Evolutionary conservation across 2,329 filamentous ascomycete species (phyloP).

Genomic region (Sporothrix globosa): DNA sequence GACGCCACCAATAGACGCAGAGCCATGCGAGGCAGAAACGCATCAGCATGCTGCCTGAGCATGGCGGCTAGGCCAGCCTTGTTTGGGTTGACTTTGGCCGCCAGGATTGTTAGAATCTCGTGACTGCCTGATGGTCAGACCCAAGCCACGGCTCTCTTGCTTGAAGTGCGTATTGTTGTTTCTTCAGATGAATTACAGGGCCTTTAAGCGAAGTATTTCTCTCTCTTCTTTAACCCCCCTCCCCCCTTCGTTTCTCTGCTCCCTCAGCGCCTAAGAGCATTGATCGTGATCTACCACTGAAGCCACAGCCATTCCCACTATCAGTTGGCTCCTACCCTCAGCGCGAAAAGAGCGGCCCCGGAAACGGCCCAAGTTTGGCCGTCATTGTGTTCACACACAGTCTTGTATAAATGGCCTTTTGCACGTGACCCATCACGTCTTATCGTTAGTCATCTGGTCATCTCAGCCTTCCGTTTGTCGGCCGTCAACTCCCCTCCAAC

Average conservation of each 20-base stretch:
- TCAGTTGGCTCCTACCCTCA: background rate
- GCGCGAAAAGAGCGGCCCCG: background rate
- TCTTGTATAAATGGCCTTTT: background rate
- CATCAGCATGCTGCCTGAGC: conserved; percentile 28
- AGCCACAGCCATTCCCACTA: background rate
- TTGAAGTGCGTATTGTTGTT: no score
- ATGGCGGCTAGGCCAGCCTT: conserved; percentile 4
- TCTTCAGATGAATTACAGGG: background rate
- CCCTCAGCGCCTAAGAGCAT: no score
- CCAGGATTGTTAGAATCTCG: conserved; percentile 23
- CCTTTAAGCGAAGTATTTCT: no score
- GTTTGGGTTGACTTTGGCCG: conserved; percentile 13
- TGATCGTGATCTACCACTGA: no score
- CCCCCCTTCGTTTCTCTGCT: no score
- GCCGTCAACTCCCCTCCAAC: conserved; percentile 25
- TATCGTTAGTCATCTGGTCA: background rate
- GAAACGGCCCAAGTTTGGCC: background rate
- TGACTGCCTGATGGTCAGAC: conserved; percentile 5
- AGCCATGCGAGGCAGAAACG: conserved; percentile 13
- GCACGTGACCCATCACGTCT: conserved; percentile 9
- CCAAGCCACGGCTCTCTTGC: background rate
- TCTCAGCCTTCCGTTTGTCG: conserved; percentile 30
- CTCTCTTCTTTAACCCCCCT: no score
- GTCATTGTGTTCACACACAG: background rate
- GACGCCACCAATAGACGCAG: conserved; percentile 13